Base-by-base conservation (phyloP, 371 early-diverging fungal species). In the Apophysomyces trapeziformis region DNA sequence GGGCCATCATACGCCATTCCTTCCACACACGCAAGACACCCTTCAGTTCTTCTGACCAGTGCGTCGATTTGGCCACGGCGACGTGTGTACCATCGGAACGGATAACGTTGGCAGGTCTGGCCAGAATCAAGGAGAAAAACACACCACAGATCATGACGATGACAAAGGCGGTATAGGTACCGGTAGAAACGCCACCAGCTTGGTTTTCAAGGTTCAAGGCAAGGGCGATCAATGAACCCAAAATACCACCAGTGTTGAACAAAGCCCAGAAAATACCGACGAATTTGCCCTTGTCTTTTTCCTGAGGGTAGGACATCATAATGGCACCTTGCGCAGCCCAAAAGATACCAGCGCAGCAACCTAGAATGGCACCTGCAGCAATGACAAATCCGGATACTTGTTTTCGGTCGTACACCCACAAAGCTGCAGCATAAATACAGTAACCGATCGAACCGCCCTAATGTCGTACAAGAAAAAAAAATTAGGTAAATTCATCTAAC, bases 171-270 rank as follows among this genome's bases (percentile, higher is more conserved):
- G 83, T 75, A 65, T 91, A 91, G 4, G 88, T 81, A 57, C 78
- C 78, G 50, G 80, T 76, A 3, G 73, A 68, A 37, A 87, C 80
- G 54, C 76, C 69, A 37, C 71, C 64, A 7, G 37, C 61, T 1
- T 54, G 50, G 41, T 76, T 74, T 61, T 85, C 68, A 75, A 79
- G 85, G 74, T 88, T 88, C 65, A 87, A 63, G 45, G 72, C 82
- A 7, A 91, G 79, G 26, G 89, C 86, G 43, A 92, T 83, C 9
- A 89, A 57, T 61, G 85, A 83, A 47, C 93, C 92, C n/a, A 93
- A 70, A 67, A 91, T 83, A 67, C 87, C 91, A 68, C 92, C 92
- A 38, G 85, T 68, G 75, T 92, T 92, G 78, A 92, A 91, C 64
- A 90, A 85, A 36, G 81, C 76, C 92, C 92, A 90, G 72, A 92